phyloP scores from a whole-genome alignment of 371 early-diverging fungal genomes.

The Rhizopus microsporus region DNA sequence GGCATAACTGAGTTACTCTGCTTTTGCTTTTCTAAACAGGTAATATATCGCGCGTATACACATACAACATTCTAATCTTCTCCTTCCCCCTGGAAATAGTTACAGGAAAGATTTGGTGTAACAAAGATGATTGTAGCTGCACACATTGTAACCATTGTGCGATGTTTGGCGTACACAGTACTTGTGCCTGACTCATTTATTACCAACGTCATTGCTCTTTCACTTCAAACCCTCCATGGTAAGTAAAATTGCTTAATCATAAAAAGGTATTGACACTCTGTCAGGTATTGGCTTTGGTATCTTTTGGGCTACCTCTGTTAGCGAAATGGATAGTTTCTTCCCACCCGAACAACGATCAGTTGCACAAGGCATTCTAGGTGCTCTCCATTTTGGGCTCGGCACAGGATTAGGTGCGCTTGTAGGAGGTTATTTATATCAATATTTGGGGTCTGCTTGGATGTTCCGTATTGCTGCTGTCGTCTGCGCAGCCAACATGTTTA shows the following conservation, averaged over 20 bases:
- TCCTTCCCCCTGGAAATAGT: conserved; percentile 16
- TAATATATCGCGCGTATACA: conserved; percentile 6
- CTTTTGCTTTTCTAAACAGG: conserved; percentile 36
- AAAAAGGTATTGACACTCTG: neutral
- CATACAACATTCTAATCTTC: too few species aligned
- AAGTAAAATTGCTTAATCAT: conserved; percentile 4
- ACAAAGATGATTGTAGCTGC: conserved; percentile 44
- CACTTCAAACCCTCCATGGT: conserved; percentile 46
- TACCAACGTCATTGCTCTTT: conserved; percentile 37
- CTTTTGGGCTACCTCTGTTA: conserved; percentile 40
- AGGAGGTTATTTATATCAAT: conserved; percentile 35
- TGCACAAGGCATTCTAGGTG: conserved; percentile 35
- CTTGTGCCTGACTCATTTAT: conserved; percentile 32
- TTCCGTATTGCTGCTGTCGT: conserved; percentile 23
- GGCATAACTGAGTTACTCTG: conserved; percentile 26
- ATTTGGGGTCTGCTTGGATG: conserved; percentile 27
- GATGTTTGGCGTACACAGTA: conserved; percentile 39
- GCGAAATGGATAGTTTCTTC: conserved; percentile 35
- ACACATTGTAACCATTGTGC: conserved; percentile 40
- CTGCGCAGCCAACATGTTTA: conserved; percentile 13
- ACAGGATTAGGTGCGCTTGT: conserved; percentile 28
- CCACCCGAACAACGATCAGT: conserved; percentile 37
- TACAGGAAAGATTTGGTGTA: conserved; percentile 43
- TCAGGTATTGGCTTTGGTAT: conserved; percentile 30
- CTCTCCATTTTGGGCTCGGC: conserved; percentile 32